A percentile compares a stretch with the other conserved stretches of the same genome.
These are phyloP conservation scores for Trypanosoma scelopori DNA, from an alignment of 208 protist genomes.

Conservation along the genomic window DNA sequence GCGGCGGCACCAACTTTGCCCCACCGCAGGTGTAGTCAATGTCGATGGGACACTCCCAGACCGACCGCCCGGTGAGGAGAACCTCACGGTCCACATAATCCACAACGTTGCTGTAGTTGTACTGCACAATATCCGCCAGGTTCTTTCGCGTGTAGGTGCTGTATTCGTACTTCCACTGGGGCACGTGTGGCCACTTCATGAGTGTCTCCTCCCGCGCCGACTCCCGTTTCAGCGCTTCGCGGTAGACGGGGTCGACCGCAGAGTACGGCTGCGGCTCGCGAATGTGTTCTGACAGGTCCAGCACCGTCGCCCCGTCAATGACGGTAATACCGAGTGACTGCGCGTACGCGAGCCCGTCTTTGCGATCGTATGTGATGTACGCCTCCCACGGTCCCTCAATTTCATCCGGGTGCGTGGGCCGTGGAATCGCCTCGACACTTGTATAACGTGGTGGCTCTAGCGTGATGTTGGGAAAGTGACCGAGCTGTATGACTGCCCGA, in stretches of 20 bases:
- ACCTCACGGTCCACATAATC: conserved; percentile 93
- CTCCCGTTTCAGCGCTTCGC: conserved; percentile 70
- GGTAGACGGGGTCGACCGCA: conserved; percentile 65
- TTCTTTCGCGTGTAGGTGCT: conserved; percentile 69
- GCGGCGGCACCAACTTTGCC: conserved; percentile 70
- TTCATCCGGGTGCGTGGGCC: conserved; percentile 87
- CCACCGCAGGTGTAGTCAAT: conserved; percentile 88
- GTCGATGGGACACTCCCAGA: conserved; percentile 89
- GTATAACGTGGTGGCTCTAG: conserved; percentile 38
- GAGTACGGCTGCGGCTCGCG: conserved; percentile 51
- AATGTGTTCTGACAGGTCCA: conserved; percentile 41
- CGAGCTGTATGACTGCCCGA: conserved; percentile 72
- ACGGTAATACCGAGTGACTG: conserved; percentile 52
- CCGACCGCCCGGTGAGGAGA: conserved; percentile 82
- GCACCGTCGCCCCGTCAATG: conserved; percentile 72
- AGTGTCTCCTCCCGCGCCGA: conserved; percentile 76
- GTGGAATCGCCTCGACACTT: conserved; percentile 48
- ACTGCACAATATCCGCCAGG: conserved; percentile 76
- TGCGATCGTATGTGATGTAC: conserved; percentile 71
- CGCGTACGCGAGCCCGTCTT: conserved; percentile 69
- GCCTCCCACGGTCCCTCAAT: conserved; percentile 89
- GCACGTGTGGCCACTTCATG: conserved; percentile 88
- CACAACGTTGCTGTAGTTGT: conserved; percentile 92
- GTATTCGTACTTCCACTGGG: conserved; percentile 88
- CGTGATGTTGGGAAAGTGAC: conserved; percentile 86